phyloP scores from a whole-genome alignment of 1,284 basidiomycete genomes.

The Polyporus tsugae region DNA sequence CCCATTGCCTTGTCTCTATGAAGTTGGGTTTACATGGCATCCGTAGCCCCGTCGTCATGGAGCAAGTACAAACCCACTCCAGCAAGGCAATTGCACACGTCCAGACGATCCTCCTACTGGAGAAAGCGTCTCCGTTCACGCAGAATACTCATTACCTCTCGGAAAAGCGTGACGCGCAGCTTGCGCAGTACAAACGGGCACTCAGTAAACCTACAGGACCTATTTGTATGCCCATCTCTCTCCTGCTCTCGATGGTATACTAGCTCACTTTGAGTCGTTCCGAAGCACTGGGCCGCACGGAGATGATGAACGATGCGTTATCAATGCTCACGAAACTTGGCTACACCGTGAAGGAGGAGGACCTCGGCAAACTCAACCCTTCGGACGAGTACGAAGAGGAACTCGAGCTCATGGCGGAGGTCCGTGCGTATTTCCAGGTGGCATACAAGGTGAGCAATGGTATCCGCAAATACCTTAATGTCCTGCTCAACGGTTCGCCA shows the following conservation, averaged over 20 bases:
- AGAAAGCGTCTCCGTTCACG: constrained; percentile 41
- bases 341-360: constrained; percentile 42
- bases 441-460: constrained; percentile 51
- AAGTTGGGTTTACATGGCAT: not conserved
- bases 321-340: constrained; percentile 46
- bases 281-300: not conserved
- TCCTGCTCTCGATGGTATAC: too few relatives aligned
- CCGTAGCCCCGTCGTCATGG: constrained; percentile 16
- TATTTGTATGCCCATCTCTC: constrained; percentile 17
- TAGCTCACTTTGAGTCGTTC: too few relatives aligned
- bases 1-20: not conserved
- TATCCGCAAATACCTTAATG: not conserved
- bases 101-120: constrained; percentile 36
- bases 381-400: constrained; percentile 52
- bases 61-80: constrained; percentile 23
- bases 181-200: constrained; percentile 32
- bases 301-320: constrained; percentile 36
- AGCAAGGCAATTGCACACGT: constrained; percentile 28
- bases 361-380: constrained; percentile 49
- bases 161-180: constrained; percentile 26
- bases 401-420: constrained; percentile 57
- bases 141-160: constrained; percentile 46
- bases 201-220: constrained; percentile 19
- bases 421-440: constrained; percentile 59
- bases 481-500: too few relatives aligned